phyloP scores from a whole-genome alignment of 805 yeast genomes.

The Wickerhamomyces ciferrii region DNA sequence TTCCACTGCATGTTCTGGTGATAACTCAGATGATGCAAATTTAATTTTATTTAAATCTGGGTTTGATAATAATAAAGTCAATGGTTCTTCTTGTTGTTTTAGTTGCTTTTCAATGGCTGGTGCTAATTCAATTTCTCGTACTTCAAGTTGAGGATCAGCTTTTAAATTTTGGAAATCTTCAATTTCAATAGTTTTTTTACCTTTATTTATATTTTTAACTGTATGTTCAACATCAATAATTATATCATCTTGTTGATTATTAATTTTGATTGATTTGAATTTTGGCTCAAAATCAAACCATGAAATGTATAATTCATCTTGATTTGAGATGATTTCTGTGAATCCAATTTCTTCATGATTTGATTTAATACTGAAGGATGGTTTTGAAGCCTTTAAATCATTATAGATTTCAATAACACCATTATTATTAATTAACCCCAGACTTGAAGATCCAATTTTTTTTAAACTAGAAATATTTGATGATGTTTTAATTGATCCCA shows the following conservation, averaged over 20 bases:
- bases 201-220: neutral
- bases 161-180: constrained; percentile 17
- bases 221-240: constrained; percentile 22
- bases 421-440: constrained; percentile 23
- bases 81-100: constrained; percentile 13
- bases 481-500: neutral
- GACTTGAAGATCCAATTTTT: constrained; percentile 1
- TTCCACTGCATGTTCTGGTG: constrained; percentile 33
- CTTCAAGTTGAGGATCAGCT: constrained; percentile 24
- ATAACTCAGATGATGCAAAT: constrained; percentile 33
- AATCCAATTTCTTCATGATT: constrained; percentile 22
- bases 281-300: constrained; percentile 36
- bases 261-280: constrained; percentile 23
- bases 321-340: constrained; percentile 16
- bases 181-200: constrained; percentile 20
- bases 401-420: constrained; percentile 29
- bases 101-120: constrained; percentile 7
- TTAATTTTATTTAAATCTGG: constrained; percentile 35
- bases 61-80: constrained; percentile 22
- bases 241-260: constrained; percentile 13
- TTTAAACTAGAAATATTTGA: neutral
- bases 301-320: constrained; percentile 22
- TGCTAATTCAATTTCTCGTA: constrained; percentile 17
- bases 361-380: constrained; percentile 11
- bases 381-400: constrained; percentile 4